A percentile compares a stretch with the other conserved stretches of the same genome.
phyloP scores from a whole-genome alignment of 306 rosid species.

The Vicia faba region DNA sequence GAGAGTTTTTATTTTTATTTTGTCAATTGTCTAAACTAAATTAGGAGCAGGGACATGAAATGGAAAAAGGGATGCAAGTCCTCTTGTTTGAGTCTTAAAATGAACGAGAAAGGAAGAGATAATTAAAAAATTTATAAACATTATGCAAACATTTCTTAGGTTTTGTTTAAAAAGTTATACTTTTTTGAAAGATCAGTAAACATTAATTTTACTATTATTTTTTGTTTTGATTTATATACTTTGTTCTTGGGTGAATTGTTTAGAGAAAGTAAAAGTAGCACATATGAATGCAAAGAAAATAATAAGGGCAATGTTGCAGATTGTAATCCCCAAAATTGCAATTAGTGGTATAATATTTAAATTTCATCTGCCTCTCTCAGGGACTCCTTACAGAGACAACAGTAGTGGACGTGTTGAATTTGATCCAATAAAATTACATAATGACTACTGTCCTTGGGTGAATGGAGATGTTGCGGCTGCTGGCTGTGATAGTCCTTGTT shows the following conservation, averaged over 20 bases:
- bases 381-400: conserved; percentile 77
- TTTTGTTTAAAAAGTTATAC: not conserved
- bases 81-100: conserved; percentile 5
- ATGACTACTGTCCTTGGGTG: conserved; percentile 97
- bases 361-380: no score
- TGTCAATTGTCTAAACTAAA: conserved; percentile 9
- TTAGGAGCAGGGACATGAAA: not conserved
- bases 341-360: no score
- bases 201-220: not conserved
- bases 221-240: not conserved
- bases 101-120: not conserved
- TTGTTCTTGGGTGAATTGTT: conserved; percentile 9
- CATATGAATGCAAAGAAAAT: not conserved
- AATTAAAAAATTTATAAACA: not conserved
- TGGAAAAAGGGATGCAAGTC: not conserved
- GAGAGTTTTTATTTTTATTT: not conserved
- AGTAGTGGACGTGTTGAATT: conserved; percentile 76
- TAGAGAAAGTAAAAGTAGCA: not conserved
- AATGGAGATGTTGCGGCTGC: conserved; percentile 97
- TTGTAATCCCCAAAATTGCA: no score
- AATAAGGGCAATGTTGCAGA: conserved; percentile 8
- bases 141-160: not conserved
- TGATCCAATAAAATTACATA: conserved; percentile 87
- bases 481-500: conserved; percentile 53
- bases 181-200: not conserved